Evolutionary conservation across 148 eudicot genomes (phyloP).

Genomic region (Pharnaceum exiguum): DNA sequence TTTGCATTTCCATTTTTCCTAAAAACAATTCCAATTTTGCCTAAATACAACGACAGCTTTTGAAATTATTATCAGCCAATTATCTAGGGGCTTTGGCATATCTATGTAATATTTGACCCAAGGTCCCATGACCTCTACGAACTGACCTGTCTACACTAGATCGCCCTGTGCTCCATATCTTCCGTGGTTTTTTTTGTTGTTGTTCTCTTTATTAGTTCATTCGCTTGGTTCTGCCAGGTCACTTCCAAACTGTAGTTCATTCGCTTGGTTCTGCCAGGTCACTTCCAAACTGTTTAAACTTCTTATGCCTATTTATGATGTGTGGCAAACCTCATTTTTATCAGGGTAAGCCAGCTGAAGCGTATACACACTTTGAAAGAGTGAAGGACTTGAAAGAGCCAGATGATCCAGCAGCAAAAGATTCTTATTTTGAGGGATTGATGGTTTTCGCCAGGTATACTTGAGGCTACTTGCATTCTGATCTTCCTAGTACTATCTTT

Average conservation of each 20-base stretch:
- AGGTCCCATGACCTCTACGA: no score
- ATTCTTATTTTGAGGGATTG: conserved; percentile 66
- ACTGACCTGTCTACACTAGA: no score
- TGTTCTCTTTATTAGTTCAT: no score
- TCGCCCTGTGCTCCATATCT: no score
- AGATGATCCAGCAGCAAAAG: conserved; percentile 53
- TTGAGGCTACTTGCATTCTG: conserved; percentile 8
- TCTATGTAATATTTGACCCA: no score
- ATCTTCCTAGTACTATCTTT: not conserved
- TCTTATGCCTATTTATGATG: not conserved
- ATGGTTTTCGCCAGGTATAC: conserved; percentile 60
- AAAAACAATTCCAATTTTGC: not conserved
- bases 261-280: not conserved
- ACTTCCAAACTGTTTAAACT: not conserved
- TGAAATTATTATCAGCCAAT: no score
- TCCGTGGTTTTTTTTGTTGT: no score
- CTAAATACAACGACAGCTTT: not conserved
- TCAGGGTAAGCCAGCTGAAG: conserved; percentile 61
- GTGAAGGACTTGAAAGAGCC: conserved; percentile 63
- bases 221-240: not conserved
- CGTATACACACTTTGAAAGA: conserved; percentile 69
- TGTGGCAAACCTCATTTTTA: not conserved
- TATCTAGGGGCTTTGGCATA: no score
- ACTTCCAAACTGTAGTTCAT: not conserved
- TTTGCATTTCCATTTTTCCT: not conserved